These are phyloP conservation scores for Melanogaster broomeanus DNA, from an alignment of 768 basidiomycete genomes.

Conservation along the genomic window DNA sequence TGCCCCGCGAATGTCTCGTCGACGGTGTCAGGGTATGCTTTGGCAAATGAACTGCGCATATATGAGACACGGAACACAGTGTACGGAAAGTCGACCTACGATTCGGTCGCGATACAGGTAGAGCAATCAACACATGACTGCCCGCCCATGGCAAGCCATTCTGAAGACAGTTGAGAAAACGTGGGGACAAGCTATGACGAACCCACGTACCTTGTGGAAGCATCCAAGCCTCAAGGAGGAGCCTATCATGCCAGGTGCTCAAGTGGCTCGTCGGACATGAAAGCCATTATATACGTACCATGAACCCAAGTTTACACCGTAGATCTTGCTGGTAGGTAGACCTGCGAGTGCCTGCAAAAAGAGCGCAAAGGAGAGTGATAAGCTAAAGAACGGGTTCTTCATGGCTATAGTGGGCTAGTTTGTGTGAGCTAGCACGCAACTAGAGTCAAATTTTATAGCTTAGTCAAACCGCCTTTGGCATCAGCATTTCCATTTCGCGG, in stretches of 20 bases:
- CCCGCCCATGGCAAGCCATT: constrained; percentile 77
- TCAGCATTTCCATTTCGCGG: too few species aligned
- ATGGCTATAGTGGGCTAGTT: too few species aligned
- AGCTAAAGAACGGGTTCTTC: constrained; percentile 10
- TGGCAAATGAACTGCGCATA: constrained; percentile 52
- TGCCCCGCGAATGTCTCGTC: constrained; percentile 61
- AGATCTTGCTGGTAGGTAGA: constrained; percentile 46
- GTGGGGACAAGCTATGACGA: background rate
- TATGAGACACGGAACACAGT: background rate
- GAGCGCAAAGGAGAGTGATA: constrained; percentile 16
- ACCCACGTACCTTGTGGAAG: constrained; percentile 54
- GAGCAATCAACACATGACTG: constrained; percentile 59
- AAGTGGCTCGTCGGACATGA: background rate
- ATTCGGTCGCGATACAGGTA: constrained; percentile 67
- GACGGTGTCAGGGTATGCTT: constrained; percentile 58
- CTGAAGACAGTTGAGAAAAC: constrained; percentile 33
- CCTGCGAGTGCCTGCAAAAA: constrained; percentile 19
- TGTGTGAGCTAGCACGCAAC: too few species aligned
- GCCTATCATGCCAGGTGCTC: constrained; percentile 43
- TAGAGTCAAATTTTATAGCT: too few species aligned
- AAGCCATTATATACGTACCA: constrained; percentile 40
- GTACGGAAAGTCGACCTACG: constrained; percentile 38
- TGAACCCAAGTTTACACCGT: constrained; percentile 73
- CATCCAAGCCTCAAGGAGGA: constrained; percentile 84
- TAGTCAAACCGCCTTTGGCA: too few species aligned